phyloP scores from a whole-genome alignment of 352 stramenopile species.

The Phytophthora pinifolia region DNA sequence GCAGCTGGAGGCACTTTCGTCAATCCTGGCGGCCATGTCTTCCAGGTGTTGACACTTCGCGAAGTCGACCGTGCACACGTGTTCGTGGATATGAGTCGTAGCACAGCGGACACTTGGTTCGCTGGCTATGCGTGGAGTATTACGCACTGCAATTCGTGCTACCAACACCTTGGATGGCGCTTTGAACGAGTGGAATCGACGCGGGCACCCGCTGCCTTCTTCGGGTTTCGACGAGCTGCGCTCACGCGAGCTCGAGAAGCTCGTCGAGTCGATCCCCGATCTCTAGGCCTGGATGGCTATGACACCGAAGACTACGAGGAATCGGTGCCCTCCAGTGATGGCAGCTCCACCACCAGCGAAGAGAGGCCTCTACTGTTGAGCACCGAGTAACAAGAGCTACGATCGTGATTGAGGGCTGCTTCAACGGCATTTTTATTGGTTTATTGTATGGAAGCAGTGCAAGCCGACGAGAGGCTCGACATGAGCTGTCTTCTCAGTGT shows the following conservation, averaged over 20 bases:
- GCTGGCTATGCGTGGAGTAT: conserved; percentile 82
- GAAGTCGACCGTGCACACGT: conserved; percentile 46
- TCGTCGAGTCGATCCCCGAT: conserved; percentile 10
- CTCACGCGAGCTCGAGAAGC: conserved; percentile 31
- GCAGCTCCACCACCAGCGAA: conserved; percentile 21
- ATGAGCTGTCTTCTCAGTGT: neutral
- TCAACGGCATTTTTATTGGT: conserved; percentile 27
- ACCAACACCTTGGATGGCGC: conserved; percentile 74
- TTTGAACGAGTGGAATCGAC: conserved; percentile 52
- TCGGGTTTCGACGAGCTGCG: conserved; percentile 65
- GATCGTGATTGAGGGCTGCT: conserved; percentile 3
- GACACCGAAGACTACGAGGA: conserved; percentile 27
- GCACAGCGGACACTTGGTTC: conserved; percentile 79
- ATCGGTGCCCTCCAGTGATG: conserved; percentile 25
- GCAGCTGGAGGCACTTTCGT: conserved; percentile 70
- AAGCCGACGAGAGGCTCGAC: conserved; percentile 1
- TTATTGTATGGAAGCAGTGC: conserved; percentile 30
- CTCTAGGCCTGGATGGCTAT: conserved; percentile 20
- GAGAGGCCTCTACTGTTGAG: conserved; percentile 26
- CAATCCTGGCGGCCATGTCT: conserved; percentile 74
- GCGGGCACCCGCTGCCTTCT: conserved; percentile 47
- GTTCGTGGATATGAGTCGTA: conserved; percentile 45
- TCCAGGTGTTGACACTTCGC: conserved; percentile 78
- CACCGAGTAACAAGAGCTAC: conserved; percentile 1
- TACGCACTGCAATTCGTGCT: conserved; percentile 66